Conservation (phyloP, 352 stramenopile genomes). For the Phytophthora litchii region DNA sequence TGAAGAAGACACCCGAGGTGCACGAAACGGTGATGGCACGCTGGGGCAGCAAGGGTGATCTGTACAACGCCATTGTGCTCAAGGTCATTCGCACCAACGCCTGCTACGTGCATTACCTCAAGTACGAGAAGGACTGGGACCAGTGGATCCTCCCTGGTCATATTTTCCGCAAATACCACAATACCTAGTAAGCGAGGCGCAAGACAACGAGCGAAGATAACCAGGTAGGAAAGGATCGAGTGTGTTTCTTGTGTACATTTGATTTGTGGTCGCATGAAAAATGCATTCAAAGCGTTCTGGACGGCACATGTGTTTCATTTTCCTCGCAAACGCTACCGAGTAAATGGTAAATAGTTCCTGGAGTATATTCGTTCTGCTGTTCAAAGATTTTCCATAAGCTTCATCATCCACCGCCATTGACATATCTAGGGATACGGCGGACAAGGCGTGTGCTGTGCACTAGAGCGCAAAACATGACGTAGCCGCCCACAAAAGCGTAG, state of each 20-base stretch:
- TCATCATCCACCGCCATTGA: conserved; percentile 1
- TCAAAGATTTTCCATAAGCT: not conserved
- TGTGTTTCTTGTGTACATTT: conserved; percentile 27
- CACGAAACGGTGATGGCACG: conserved; percentile 77
- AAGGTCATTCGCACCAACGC: conserved; percentile 81
- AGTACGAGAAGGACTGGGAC: conserved; percentile 87
- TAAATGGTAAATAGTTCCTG: not conserved
- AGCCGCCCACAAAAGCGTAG: conserved; percentile 53
- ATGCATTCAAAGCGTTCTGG: conserved; percentile 10
- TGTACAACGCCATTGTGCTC: conserved; percentile 83
- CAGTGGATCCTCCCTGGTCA: conserved; percentile 80
- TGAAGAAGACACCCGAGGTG: conserved; percentile 69
- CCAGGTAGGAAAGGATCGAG: conserved; percentile 7
- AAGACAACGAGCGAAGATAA: not conserved
- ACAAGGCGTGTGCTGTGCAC: conserved; percentile 28
- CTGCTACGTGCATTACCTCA: conserved; percentile 83
- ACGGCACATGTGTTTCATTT: conserved; percentile 10
- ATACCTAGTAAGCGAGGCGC: conserved; percentile 6
- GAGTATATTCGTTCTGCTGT: too few relatives aligned
- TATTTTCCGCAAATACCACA: conserved; percentile 80
- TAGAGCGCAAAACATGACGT: conserved; percentile 36
- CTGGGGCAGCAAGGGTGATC: conserved; percentile 69
- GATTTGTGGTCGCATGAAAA: conserved; percentile 13
- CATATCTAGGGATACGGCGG: conserved; percentile 2
- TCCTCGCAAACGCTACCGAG: not conserved